Evolutionary conservation across 1,284 basidiomycete species (phyloP).

Genomic region (Phylloboletellus chloephorus): DNA sequence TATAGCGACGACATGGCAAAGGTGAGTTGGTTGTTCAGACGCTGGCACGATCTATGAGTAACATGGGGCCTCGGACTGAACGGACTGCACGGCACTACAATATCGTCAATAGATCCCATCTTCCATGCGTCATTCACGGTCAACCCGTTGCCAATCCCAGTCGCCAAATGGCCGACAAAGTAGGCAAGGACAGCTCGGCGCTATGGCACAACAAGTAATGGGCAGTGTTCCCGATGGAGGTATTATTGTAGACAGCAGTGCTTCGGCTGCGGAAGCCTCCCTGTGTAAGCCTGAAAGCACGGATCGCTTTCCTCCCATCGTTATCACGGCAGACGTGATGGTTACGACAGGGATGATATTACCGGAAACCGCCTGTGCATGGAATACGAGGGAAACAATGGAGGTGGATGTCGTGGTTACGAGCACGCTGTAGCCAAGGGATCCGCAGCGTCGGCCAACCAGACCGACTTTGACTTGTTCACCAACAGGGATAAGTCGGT

Average conservation of each 20-base stretch:
- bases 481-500: not conserved
- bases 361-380: not conserved
- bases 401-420: slow-evolving; percentile 7
- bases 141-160: slow-evolving; percentile 15
- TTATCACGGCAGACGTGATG: slow-evolving; percentile 14
- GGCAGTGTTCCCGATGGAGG: slow-evolving; percentile 11
- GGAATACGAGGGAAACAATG: slow-evolving; percentile 10
- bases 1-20: slow-evolving; percentile 10
- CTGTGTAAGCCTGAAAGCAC: slow-evolving; percentile 19
- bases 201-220: slow-evolving; percentile 5
- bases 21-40: slow-evolving; percentile 2
- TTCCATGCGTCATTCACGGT: slow-evolving; percentile 13
- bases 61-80: not conserved
- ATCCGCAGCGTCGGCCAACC: slow-evolving; percentile 8
- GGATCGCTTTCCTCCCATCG: slow-evolving; percentile 16
- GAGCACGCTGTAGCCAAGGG: slow-evolving; percentile 9
- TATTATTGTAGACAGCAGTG: slow-evolving; percentile 12
- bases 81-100: slow-evolving; percentile 6
- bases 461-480: not conserved
- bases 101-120: not conserved
- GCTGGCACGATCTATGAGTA: slow-evolving; percentile 7
- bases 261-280: slow-evolving; percentile 11
- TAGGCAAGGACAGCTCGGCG: slow-evolving; percentile 10
- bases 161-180: slow-evolving; percentile 10
- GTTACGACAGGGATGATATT: slow-evolving; percentile 10